Percentiles rank a stretch among this genome's conserved stretches.
Evolutionary conservation across 2,329 filamentous ascomycete species (phyloP).

Genomic region (Penicillium sp.): DNA sequence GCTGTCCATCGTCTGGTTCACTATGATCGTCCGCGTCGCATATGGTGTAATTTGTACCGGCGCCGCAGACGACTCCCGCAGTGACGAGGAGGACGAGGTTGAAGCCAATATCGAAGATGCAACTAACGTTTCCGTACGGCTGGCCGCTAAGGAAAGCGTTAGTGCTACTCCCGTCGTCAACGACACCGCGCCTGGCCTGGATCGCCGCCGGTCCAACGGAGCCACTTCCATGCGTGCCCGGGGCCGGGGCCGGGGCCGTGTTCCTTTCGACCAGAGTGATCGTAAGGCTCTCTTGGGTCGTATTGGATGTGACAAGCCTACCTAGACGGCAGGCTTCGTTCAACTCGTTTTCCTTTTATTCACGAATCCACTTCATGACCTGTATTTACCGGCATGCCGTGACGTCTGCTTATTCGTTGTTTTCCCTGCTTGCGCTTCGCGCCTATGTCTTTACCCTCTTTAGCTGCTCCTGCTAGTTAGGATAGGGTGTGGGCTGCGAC

Average conservation of each 20-base stretch:
- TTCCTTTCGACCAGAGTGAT: constrained; percentile 42
- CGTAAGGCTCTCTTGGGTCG: constrained; percentile 74
- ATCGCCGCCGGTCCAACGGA: constrained; percentile 37
- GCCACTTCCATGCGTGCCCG: constrained; percentile 35
- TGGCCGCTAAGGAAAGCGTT: constrained; percentile 23
- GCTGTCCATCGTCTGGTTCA: constrained; percentile 84
- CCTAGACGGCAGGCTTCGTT: constrained; percentile 16
- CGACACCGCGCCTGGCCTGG: constrained; percentile 28
- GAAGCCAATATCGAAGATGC: constrained; percentile 32
- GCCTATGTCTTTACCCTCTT: background rate
- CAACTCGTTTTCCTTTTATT: constrained; percentile 8
- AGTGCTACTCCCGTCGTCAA: constrained; percentile 21
- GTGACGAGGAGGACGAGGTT: constrained; percentile 69
- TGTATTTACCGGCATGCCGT: constrained; percentile 15
- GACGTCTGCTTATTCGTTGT: constrained; percentile 9
- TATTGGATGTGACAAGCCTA: constrained; percentile 77
- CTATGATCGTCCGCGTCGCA: constrained; percentile 81
- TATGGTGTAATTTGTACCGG: constrained; percentile 71
- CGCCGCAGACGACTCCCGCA: constrained; percentile 80
- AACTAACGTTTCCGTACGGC: constrained; percentile 28
- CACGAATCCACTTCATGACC: constrained; percentile 16
- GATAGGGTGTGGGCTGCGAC: background rate
- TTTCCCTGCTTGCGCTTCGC: background rate
- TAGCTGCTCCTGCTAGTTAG: background rate
- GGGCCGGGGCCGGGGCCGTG: constrained; percentile 38